Evolutionary conservation across 495 filamentous ascomycete genomes (phyloP).

Genomic region (Penicillium turbatum): DNA sequence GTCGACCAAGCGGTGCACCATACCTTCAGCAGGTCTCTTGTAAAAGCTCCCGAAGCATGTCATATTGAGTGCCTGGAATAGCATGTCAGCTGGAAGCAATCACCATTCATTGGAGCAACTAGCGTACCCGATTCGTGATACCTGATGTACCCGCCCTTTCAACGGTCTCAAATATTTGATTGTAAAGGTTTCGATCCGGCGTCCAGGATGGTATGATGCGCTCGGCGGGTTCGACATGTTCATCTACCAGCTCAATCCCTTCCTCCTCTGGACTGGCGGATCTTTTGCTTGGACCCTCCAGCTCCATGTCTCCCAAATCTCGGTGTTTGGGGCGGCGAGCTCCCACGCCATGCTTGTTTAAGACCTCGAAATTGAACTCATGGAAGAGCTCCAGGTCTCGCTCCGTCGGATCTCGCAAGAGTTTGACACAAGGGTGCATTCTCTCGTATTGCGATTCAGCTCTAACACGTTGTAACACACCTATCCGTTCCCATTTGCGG

Average conservation of each 20-base stretch:
- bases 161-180: constrained; percentile 53
- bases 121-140: constrained; percentile 47
- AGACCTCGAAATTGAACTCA: constrained; percentile 30
- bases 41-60: constrained; percentile 51
- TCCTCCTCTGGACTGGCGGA: constrained; percentile 17
- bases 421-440: constrained; percentile 60
- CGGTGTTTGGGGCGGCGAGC: constrained; percentile 15
- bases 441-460: constrained; percentile 50
- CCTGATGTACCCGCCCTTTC: constrained; percentile 48
- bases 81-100: constrained; percentile 3
- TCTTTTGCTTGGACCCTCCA: constrained; percentile 21
- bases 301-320: constrained; percentile 37
- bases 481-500: constrained; percentile 64
- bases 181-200: constrained; percentile 47
- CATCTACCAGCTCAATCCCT: constrained; percentile 19
- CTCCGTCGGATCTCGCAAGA: constrained; percentile 65
- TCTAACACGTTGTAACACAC: constrained; percentile 63
- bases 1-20: constrained; percentile 52
- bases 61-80: constrained; percentile 44
- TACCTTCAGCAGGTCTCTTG: constrained; percentile 54
- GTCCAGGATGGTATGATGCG: constrained; percentile 51
- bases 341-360: constrained; percentile 34
- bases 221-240: constrained; percentile 32
- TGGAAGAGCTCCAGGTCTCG: constrained; percentile 59
- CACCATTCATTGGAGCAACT: background rate